Evolutionary conservation across 78 protist genomes (phyloP).

Genomic region (Speleostelium caveatum): DNA sequence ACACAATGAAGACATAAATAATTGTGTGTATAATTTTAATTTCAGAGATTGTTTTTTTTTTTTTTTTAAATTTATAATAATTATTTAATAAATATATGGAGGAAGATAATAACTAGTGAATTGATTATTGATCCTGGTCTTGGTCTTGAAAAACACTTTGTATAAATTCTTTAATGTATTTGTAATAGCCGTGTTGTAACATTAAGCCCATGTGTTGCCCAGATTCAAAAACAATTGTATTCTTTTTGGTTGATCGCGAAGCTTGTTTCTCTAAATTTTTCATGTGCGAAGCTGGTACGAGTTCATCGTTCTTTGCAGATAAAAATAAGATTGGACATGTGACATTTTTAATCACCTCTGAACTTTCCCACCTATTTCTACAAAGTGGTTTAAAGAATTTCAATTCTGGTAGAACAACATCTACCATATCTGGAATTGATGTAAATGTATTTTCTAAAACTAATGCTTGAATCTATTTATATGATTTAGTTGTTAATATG

Average conservation of each 20-base stretch:
- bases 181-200: slow-evolving; percentile 53
- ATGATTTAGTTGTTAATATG: background rate
- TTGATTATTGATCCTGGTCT: no score
- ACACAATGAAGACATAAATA: no score
- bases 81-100: no score
- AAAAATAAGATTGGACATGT: slow-evolving; percentile 36
- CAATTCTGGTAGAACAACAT: slow-evolving; percentile 54
- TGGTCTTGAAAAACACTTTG: slow-evolving; percentile 37
- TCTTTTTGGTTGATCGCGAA: background rate
- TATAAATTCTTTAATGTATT: slow-evolving; percentile 57
- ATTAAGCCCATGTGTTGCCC: slow-evolving; percentile 59
- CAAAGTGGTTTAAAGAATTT: slow-evolving; percentile 50
- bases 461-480: slow-evolving; percentile 43
- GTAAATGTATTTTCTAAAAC: slow-evolving; percentile 69
- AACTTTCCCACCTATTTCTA: slow-evolving; percentile 29
- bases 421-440: slow-evolving; percentile 77
- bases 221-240: slow-evolving; percentile 37
- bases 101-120: no score
- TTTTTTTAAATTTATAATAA: no score
- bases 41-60: no score
- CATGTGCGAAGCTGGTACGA: slow-evolving; percentile 67
- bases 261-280: slow-evolving; percentile 16
- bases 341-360: background rate
- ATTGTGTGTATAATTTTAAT: no score
- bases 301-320: slow-evolving; percentile 55